Evolutionary conservation across 495 filamentous ascomycete species (phyloP), one percentile per base, ranked within the genome.

Genomic region (Neurospora sp.): DNA sequence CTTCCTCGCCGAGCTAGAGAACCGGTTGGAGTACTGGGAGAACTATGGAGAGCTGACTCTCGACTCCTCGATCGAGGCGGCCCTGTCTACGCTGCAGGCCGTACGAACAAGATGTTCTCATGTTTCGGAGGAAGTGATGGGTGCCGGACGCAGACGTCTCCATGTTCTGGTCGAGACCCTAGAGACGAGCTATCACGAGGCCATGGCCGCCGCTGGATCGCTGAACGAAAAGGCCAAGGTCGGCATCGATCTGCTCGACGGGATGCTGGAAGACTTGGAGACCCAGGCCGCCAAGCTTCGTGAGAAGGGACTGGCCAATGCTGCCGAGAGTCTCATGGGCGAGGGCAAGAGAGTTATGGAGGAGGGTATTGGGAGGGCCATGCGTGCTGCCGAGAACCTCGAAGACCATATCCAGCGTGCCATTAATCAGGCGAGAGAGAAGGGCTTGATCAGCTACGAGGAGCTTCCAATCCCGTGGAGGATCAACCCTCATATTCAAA

Each of bases 381-480:
- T 90, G 70, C 88, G 89, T 69, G 94, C 94, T 31, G 92, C 91
- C 69, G 92, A 94, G 75, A 86, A 86, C 0, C 81, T 97, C 24
- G 90, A 90, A 69, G 91, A 96, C 71, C 93, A 89, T 73, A 89
- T 99, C 59, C 93, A 97, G 78, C 83, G 84, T 24, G 94, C 95
- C 31, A 90, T 98, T 74, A 76, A 86, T 38, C 89, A 91, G 39
- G 96, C 96, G 17, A 86, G 91, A 71, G 91, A 97, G 79, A 85
- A 92, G 40, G 92, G 94, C 31, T 83, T 98, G 39, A 92, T 99
- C 76, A 88, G 88, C 48, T 98, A 97, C 82, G 89, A 94, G 39
- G 93, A 97, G 71, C 87, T 99, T 2, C 96, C 96, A 7, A 84
- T 93, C 15, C 96, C 96, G 2, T 99, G 96, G 96, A 88, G 92